Base-by-base conservation (phyloP, 2,329 filamentous ascomycete genomes). In the Bipolaris gigantea region DNA sequence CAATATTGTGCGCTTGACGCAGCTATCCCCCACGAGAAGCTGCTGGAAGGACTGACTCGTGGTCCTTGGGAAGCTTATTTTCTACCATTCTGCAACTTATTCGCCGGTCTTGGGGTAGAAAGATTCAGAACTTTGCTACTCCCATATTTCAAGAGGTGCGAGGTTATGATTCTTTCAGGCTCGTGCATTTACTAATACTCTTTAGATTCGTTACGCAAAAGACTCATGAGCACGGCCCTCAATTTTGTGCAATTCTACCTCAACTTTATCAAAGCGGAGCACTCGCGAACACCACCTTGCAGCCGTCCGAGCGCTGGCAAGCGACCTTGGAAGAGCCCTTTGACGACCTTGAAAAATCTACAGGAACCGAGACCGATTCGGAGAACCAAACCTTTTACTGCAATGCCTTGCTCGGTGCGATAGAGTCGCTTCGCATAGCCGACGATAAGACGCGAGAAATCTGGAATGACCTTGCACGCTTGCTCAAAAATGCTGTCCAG, bases 31-130 rank as follows among this genome's bases (percentile, higher is more conserved):
- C 82, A 84, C 34, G 82, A 92, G 52, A 82, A 84, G 15, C 75
- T 84, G 3, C 80, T 96, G 41, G 84, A 87, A 32, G 77, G 79
- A 3, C 76, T 96, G 43, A 85, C 84, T 3, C 82, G 83, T 47
- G 85, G 88, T 40, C 81, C 82, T 1, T 81, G 92, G 65, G 84
- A 87, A 66, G 76, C 76, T 47, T 88, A 87, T 78, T 97, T 96
- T 71, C 82, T 97, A 39, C 83, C 86, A 0, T 96, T 97, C 73
- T 97, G 91, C 74, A 87, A 88, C 13, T 87, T 90, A 48, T 87
- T 94, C 62, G 87, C 90, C 0, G 83, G 90, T 49, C 79, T 95
- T 33, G 87, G 92, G 41, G 71, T 82, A 1, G 83, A 87, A 48
- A 83, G 89, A 35, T 99, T 97, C 69, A 83, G 86, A 49, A 87